A percentile compares a stretch with the other conserved stretches of the same genome.
Evolutionary conservation across 2,329 filamentous ascomycete genomes (phyloP).

Genomic region (Meredithiella fracta): DNA sequence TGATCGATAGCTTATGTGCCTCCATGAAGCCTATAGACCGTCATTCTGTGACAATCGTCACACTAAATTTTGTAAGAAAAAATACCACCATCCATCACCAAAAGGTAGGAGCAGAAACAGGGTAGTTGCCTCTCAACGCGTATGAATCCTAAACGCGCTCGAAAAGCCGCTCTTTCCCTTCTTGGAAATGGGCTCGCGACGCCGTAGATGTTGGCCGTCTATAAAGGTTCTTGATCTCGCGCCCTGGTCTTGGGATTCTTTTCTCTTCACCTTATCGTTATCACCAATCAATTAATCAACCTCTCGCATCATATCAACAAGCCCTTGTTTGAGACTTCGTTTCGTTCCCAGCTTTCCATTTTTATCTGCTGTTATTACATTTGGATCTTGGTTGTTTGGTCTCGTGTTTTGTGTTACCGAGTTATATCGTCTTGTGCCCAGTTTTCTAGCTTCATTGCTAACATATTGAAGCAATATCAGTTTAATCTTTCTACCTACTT

Average conservation of each 20-base stretch:
- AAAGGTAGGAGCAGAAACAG: neutral
- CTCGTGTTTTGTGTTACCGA: neutral
- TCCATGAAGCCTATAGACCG: too few relatives aligned
- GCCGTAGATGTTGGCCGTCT: neutral
- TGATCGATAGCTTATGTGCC: neutral
- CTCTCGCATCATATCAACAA: neutral
- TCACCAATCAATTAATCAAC: too few relatives aligned
- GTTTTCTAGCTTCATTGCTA: neutral
- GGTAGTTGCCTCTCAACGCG: slow-evolving; percentile 3
- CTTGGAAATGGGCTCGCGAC: neutral
- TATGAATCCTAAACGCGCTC: slow-evolving; percentile 3
- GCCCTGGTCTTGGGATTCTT: neutral
- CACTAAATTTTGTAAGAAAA: too few relatives aligned
- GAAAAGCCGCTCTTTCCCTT: neutral
- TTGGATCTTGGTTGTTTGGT: neutral
- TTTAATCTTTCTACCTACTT: neutral
- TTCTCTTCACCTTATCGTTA: neutral
- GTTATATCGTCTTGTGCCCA: neutral
- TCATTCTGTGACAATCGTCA: too few relatives aligned
- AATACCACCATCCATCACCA: too few relatives aligned
- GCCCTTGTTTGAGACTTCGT: neutral
- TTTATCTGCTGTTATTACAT: neutral
- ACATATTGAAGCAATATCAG: neutral
- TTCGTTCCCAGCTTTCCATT: neutral
- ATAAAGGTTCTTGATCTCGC: neutral